phyloP scores from a whole-genome alignment of 331 rosid species.

The Cydonia oblonga region DNA sequence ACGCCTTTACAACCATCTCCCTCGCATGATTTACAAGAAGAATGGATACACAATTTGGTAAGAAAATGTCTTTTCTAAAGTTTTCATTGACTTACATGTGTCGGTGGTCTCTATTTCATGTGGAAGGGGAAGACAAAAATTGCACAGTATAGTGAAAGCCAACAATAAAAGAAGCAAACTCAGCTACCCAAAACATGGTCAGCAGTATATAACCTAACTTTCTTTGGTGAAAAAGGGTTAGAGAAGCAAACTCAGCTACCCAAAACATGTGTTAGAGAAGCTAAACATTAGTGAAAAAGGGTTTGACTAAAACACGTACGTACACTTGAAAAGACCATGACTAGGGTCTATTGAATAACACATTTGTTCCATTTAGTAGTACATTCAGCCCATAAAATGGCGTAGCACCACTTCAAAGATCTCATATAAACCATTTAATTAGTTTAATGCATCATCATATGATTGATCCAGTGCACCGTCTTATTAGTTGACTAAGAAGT shows the following conservation, averaged over 20 bases:
- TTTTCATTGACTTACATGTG: constrained; percentile 10
- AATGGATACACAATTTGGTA: not conserved
- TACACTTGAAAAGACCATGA: not conserved
- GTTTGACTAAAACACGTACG: not conserved
- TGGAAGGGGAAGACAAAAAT: not conserved
- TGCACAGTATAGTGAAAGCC: not conserved
- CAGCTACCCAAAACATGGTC: not conserved
- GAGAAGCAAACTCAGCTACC: too few relatives aligned
- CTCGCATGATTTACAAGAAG: not conserved
- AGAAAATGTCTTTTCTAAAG: not conserved
- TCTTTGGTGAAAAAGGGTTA: not conserved
- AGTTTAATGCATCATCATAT: too few relatives aligned
- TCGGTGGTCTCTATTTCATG: constrained; percentile 15
- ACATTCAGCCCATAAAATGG: not conserved
- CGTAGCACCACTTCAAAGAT: not conserved
- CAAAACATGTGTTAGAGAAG: not conserved
- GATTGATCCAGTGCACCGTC: not conserved
- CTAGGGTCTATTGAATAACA: not conserved
- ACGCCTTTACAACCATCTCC: not conserved
- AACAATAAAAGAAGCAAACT: not conserved
- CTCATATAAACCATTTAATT: not conserved
- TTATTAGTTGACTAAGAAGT: not conserved
- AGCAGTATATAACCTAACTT: not conserved
- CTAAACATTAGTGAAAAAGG: not conserved
- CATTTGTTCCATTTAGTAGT: not conserved